phyloP scores from a whole-genome alignment of 2,329 filamentous ascomycete species.

The Aspergillus amoenus region DNA sequence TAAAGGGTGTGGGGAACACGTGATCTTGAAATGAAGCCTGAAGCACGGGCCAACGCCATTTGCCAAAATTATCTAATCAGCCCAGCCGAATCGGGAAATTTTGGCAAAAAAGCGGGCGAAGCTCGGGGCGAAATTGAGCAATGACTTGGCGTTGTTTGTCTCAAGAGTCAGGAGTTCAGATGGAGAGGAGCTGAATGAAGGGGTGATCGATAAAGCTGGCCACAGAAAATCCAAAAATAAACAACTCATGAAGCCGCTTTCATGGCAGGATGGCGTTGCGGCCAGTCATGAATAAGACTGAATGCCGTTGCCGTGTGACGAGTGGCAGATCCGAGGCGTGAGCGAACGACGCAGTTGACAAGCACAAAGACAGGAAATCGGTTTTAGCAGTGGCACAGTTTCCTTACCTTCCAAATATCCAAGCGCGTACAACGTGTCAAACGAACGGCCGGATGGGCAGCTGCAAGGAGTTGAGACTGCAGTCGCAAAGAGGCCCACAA shows the following conservation, averaged over 20 bases:
- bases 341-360: neutral
- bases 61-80: slow-evolving; percentile 18
- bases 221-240: neutral
- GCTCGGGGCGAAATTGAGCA: slow-evolving; percentile 6
- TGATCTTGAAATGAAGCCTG: slow-evolving; percentile 18
- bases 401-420: slow-evolving; percentile 13
- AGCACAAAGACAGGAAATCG: neutral
- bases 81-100: slow-evolving; percentile 13
- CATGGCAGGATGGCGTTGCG: slow-evolving; percentile 1
- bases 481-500: neutral
- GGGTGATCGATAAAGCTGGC: neutral
- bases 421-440: slow-evolving; percentile 19
- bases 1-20: slow-evolving; percentile 24
- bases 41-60: slow-evolving; percentile 18
- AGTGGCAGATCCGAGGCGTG: neutral
- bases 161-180: neutral
- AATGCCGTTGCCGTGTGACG: neutral
- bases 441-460: slow-evolving; percentile 12
- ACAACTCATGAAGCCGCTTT: neutral
- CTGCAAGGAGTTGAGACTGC: slow-evolving; percentile 21
- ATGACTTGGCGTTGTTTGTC: slow-evolving; percentile 4
- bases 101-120: slow-evolving; percentile 10
- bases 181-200: neutral
- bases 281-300: neutral
- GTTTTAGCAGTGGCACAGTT: neutral